These are phyloP conservation scores for Umbilicus rupestris DNA, from an alignment of 164 flowering plant species.

Conservation along the genomic window DNA sequence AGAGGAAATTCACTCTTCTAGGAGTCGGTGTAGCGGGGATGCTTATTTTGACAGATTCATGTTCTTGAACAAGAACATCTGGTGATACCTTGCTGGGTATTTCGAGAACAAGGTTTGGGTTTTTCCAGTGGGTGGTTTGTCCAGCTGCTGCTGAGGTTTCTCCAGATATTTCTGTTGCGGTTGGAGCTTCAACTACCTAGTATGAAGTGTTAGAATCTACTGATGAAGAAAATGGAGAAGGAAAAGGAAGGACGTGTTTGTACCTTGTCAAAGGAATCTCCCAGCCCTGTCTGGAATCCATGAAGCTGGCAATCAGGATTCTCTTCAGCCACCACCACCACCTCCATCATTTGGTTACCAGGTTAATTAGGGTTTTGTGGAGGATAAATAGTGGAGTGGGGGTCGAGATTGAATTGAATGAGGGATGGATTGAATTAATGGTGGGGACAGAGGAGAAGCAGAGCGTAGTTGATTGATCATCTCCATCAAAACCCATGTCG, in stretches of 20 bases:
- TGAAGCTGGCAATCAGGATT: not conserved
- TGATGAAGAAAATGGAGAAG: not conserved
- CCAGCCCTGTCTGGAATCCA: not conserved
- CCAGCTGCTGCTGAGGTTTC: constrained; percentile 11
- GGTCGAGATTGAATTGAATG: too few species aligned
- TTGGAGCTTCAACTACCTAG: constrained; percentile 27
- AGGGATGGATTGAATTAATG: constrained; percentile 1
- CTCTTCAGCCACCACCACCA: not conserved
- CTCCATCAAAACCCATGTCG: not conserved
- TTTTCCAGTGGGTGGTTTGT: constrained; percentile 28
- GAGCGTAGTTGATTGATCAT: not conserved
- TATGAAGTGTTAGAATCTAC: not conserved
- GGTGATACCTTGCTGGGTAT: constrained; percentile 38
- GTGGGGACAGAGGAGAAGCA: not conserved
- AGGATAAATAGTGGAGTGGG: too few species aligned
- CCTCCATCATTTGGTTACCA: not conserved
- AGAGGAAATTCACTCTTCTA: constrained; percentile 44
- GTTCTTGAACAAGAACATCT: constrained; percentile 25
- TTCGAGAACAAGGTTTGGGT: constrained; percentile 41
- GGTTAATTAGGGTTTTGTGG: not conserved
- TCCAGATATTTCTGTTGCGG: not conserved
- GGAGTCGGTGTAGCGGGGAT: constrained; percentile 54
- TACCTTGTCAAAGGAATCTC: not conserved
- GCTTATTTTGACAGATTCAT: constrained; percentile 36
- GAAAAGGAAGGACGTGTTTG: not conserved